These are phyloP conservation scores for Podospora bellae-mahoneyi DNA, from an alignment of 495 filamentous ascomycete species.

Conservation along the genomic window DNA sequence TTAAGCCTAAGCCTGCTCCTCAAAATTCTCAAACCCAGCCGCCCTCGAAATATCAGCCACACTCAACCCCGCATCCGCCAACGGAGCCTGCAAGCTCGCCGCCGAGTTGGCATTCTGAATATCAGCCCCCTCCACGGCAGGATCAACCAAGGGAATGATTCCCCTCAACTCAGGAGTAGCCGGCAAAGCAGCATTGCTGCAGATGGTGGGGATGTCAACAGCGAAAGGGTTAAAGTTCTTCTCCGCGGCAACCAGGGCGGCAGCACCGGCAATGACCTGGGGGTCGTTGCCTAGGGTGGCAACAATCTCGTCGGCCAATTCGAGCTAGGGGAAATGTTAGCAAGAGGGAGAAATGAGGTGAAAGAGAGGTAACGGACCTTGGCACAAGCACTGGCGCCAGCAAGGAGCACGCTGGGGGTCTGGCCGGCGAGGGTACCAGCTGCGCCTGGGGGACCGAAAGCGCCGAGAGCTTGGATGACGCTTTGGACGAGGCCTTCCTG, in stretches of 20 bases:
- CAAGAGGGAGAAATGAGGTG: background rate
- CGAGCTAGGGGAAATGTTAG: constrained; percentile 40
- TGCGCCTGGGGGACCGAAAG: constrained; percentile 48
- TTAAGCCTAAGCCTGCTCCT: constrained; percentile 32
- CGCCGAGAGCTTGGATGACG: constrained; percentile 43
- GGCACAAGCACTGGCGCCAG: constrained; percentile 54
- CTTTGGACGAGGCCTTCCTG: constrained; percentile 51
- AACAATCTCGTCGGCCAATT: constrained; percentile 57
- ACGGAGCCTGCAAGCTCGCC: constrained; percentile 43
- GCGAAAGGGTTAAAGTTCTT: constrained; percentile 64
- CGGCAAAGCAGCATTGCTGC: constrained; percentile 53
- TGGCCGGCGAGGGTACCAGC: constrained; percentile 53
- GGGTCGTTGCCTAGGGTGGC: constrained; percentile 49
- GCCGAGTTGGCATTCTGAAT: constrained; percentile 53
- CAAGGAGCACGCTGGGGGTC: constrained; percentile 52
- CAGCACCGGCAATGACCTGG: constrained; percentile 54
- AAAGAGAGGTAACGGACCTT: constrained; percentile 36
- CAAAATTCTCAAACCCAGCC: constrained; percentile 55
- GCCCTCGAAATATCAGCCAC: constrained; percentile 52
- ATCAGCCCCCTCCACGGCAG: constrained; percentile 51
- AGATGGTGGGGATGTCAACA: constrained; percentile 55
- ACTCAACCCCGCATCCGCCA: constrained; percentile 49
- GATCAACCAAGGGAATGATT: constrained; percentile 59
- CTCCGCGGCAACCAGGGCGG: constrained; percentile 60
- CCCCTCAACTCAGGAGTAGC: constrained; percentile 52